These are phyloP conservation scores for Mycena alexandri DNA, from an alignment of 768 basidiomycete species.

Conservation along the genomic window DNA sequence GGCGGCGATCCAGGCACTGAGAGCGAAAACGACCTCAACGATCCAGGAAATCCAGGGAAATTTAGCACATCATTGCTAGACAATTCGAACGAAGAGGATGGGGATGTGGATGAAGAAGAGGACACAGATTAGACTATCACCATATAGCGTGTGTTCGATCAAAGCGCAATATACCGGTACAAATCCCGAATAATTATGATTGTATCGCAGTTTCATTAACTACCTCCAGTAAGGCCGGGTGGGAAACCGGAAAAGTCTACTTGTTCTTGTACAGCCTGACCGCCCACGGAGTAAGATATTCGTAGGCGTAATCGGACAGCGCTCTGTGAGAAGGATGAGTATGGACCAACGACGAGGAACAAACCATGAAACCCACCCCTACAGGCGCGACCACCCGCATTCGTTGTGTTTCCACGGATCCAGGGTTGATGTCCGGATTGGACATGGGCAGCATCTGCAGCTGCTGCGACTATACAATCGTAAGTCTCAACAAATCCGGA, in stretches of 20 bases:
- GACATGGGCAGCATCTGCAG: slow-evolving; percentile 99
- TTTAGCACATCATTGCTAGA: too few species aligned
- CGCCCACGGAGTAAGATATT: slow-evolving; percentile 80
- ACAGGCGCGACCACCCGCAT: slow-evolving; percentile 91
- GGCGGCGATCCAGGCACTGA: not conserved
- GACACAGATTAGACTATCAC: too few species aligned
- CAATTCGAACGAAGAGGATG: slow-evolving; percentile 1
- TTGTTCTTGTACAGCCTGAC: slow-evolving; percentile 87
- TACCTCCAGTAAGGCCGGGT: slow-evolving; percentile 70
- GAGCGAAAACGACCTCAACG: too few species aligned
- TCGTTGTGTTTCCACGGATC: slow-evolving; percentile 91
- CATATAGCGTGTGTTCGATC: not conserved
- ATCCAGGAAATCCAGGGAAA: too few species aligned
- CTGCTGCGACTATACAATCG: slow-evolving; percentile 82
- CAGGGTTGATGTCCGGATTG: slow-evolving; percentile 81
- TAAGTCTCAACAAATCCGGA: slow-evolving; percentile 9
- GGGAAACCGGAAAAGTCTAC: slow-evolving; percentile 96
- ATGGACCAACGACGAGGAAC: not conserved
- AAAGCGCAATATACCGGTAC: slow-evolving; percentile 4
- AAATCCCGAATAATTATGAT: slow-evolving; percentile 23
- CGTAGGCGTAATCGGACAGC: slow-evolving; percentile 87
- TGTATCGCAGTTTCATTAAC: slow-evolving; percentile 44
- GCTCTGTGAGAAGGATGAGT: slow-evolving; percentile 61
- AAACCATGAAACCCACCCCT: slow-evolving; percentile 71
- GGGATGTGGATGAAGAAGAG: slow-evolving; percentile 13